Evolutionary conservation across 2,329 filamentous ascomycete species (phyloP), one percentile per base, ranked within the genome.

Genomic region (Sporothrix brasiliensis): DNA sequence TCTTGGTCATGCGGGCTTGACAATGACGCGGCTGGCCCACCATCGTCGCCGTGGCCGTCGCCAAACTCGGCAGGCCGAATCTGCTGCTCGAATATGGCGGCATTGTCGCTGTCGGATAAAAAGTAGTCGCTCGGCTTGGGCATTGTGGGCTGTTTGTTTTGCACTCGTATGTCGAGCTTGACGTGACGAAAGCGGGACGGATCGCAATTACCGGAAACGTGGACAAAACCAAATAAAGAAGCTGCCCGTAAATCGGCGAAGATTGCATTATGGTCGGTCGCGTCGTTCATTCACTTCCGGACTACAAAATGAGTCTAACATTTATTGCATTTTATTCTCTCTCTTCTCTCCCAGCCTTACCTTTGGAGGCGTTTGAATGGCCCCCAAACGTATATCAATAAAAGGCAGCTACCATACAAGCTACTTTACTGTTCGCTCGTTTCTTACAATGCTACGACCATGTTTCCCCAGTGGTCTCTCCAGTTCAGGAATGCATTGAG

Each of bases 71-170:
- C 71, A 0, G 73, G 74, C 39, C 68, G 67, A 41, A 75, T 75
- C 30, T 70, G 75, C 67, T 75, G 73, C 19, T 76, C 76, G 58
- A 76, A 76, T 56, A 77, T 75, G 63, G 73, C 72, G 24, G 71
- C 69, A 54, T 77, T 77, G 50, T 77, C 75, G 52, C 70, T 74
- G 24, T 71, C 69, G 13, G 69, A 71, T 34, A 71, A 30, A 16
- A 71, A 66, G 30, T 66, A 71, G 41, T 71, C 69, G 58, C 69
- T 71, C 6, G 69, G 66, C 11, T 58, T 63, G 3, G 67, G 53
- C 60, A 69, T 63, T 16, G 54, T 34, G 39, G 39, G n/a, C 9
- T 19, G 41, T 19, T 14, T n/a, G 3, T 4, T 30, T 14, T 14
- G 41, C 19, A 11, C 30, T 60, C 30, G 54, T 56, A 1, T 27